Base-by-base conservation (phyloP, 2,329 filamentous ascomycete genomes). In the Tricladium varicosporioides region DNA sequence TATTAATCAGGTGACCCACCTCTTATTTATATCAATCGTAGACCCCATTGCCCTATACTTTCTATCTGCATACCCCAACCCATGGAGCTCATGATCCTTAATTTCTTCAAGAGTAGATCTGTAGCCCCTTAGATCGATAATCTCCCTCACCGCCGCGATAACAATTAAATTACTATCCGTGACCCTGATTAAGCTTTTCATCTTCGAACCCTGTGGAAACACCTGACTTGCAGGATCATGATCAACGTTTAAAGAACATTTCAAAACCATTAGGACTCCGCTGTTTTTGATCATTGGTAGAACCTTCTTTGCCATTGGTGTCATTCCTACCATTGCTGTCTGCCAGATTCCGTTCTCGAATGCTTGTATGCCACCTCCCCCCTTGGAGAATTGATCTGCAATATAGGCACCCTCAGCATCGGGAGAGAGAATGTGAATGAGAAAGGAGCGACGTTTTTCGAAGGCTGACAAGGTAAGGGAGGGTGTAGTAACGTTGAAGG, bases 401-500 rank as follows among this genome's bases (percentile, higher is more conserved):
- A 70, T 46, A n/a, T 22, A 40, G 2, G 60, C 62, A 2, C 63
- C 69, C 2, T 18, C 47, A 11, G 49, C 27, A 15, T 15, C 67
- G 14, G 54, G 48, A 5, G 57, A 47, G 2, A 69, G 53, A 5
- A 70, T 56, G 51, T 70, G 65, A 13, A 70, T 58, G 1, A 66
- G 48, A 33, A 70, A 70, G 13, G 62, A 31, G 19, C 54, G 44
- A 1, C 51, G 58, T 15, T 56, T 15, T 43, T 51, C 56, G 2
- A 71, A 46, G 3, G 68, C 65, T 22, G 56, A 53, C 0, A 69
- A 54, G 3, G 69, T 72, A 7, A 57, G 52, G 1, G 67, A 70
- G 7, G 69, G 69, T n/a, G 49, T 54, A 16, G 62, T 58, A 47
- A 71, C 67, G 36, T 72, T 72, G 56, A 72, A 71, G 14, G 67